Conservation (phyloP, 1,284 basidiomycete genomes). For the Ganoderma leucocontextum region DNA sequence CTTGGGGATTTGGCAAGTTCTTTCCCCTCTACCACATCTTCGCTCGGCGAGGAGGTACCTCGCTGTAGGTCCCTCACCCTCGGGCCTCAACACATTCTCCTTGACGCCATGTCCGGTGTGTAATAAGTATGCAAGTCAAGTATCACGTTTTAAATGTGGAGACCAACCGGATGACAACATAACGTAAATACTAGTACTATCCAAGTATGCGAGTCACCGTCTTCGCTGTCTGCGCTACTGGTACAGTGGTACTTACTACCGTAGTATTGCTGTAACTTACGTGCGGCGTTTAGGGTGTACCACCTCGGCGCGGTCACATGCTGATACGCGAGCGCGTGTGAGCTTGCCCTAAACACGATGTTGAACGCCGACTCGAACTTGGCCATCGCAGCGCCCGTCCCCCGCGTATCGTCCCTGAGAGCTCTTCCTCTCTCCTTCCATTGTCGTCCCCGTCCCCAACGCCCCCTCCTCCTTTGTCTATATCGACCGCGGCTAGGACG, state of each 20-base stretch:
- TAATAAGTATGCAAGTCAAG: no score
- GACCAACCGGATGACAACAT: no score
- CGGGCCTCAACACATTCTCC: no score
- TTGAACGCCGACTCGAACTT: slow-evolving; percentile 33
- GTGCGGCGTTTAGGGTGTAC: not conserved
- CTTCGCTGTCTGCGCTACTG: no score
- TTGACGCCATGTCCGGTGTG: no score
- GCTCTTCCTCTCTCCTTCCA: slow-evolving; percentile 14
- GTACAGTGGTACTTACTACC: no score
- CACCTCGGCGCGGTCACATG: slow-evolving; percentile 29
- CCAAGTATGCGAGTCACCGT: no score
- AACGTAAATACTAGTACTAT: no score
- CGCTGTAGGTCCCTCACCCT: no score
- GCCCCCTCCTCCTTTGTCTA: slow-evolving; percentile 8
- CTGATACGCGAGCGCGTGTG: slow-evolving; percentile 31
- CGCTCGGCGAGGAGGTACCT: not conserved
- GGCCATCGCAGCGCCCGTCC: slow-evolving; percentile 16
- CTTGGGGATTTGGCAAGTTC: not conserved
- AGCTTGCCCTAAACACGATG: slow-evolving; percentile 30
- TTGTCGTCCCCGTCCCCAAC: slow-evolving; percentile 13
- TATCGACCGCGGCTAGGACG: not conserved
- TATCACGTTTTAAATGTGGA: no score
- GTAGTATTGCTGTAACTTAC: no score
- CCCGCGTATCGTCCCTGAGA: slow-evolving; percentile 15
- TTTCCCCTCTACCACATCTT: not conserved